phyloP scores from a whole-genome alignment of 2,329 filamentous ascomycete species.

The Trichoderma harzianum region DNA sequence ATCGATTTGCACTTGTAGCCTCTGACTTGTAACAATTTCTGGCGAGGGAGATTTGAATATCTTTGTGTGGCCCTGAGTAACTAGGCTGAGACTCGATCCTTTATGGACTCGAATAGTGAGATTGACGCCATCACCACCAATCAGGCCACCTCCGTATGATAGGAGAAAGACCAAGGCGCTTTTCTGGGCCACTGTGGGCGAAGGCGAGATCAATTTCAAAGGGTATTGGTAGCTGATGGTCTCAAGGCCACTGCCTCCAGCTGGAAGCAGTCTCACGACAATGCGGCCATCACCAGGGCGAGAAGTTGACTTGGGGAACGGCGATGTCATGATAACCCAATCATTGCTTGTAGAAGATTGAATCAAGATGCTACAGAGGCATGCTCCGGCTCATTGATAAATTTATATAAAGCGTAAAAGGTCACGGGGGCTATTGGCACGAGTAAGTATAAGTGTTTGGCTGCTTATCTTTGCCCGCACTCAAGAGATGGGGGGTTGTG shows the following conservation, averaged over 20 bases:
- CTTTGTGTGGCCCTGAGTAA: slow-evolving; percentile 83
- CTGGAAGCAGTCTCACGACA: slow-evolving; percentile 68
- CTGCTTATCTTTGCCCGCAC: background rate
- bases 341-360: slow-evolving; percentile 16
- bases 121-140: slow-evolving; percentile 79
- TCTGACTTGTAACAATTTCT: slow-evolving; percentile 56
- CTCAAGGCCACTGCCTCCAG: slow-evolving; percentile 66
- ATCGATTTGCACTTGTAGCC: slow-evolving; percentile 49
- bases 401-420: background rate
- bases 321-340: slow-evolving; percentile 41
- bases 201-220: slow-evolving; percentile 84
- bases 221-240: slow-evolving; percentile 88
- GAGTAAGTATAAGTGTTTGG: background rate
- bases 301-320: slow-evolving; percentile 72
- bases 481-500: background rate
- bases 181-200: slow-evolving; percentile 58
- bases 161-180: slow-evolving; percentile 83
- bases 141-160: slow-evolving; percentile 90
- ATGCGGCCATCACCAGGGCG: slow-evolving; percentile 76
- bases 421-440: background rate
- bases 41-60: slow-evolving; percentile 75
- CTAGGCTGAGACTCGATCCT: slow-evolving; percentile 63
- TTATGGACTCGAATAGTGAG: slow-evolving; percentile 65
- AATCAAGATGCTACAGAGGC: background rate
- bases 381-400: background rate